Conservation (phyloP, 495 filamentous ascomycete species). For the Glutinoglossum americanum region DNA sequence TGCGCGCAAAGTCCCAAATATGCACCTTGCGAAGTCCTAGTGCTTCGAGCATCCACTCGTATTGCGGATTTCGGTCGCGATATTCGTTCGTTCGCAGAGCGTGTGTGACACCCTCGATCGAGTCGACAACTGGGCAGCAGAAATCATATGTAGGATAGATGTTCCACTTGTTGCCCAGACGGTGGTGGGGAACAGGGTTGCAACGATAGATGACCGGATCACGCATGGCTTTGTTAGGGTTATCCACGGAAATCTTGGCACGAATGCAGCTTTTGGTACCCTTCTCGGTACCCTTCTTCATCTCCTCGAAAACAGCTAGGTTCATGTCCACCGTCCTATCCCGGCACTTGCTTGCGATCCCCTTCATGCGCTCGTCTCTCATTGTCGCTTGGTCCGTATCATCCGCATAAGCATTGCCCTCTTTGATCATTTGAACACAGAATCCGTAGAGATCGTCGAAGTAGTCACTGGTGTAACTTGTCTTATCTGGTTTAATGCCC, state of each 20-base stretch:
- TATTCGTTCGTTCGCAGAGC: conserved; percentile 93
- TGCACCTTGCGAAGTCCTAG: conserved; percentile 72
- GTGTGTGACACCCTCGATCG: conserved; percentile 81
- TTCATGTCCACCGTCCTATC: conserved; percentile 63
- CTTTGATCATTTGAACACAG: conserved; percentile 56
- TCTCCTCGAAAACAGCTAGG: conserved; percentile 61
- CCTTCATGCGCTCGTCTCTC: conserved; percentile 53
- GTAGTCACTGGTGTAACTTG: conserved; percentile 72
- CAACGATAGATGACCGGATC: conserved; percentile 94
- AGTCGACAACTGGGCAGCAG: conserved; percentile 77
- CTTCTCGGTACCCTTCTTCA: conserved; percentile 61
- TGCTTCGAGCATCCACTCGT: conserved; percentile 84
- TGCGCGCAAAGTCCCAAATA: conserved; percentile 93
- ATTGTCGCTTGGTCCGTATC: conserved; percentile 78
- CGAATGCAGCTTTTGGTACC: conserved; percentile 68
- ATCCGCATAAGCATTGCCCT: conserved; percentile 73
- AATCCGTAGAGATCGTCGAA: conserved; percentile 73
- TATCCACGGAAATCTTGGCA: conserved; percentile 67
- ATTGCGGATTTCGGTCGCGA: conserved; percentile 90
- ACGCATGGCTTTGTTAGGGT: conserved; percentile 68
- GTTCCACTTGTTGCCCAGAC: conserved; percentile 78
- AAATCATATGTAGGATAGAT: conserved; percentile 96
- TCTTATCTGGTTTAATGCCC: conserved; percentile 62
- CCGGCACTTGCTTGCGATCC: conserved; percentile 52
- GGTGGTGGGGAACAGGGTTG: conserved; percentile 61